Evolutionary conservation across 2,329 filamentous ascomycete species (phyloP).

Genomic region (Penicillium sp.): DNA sequence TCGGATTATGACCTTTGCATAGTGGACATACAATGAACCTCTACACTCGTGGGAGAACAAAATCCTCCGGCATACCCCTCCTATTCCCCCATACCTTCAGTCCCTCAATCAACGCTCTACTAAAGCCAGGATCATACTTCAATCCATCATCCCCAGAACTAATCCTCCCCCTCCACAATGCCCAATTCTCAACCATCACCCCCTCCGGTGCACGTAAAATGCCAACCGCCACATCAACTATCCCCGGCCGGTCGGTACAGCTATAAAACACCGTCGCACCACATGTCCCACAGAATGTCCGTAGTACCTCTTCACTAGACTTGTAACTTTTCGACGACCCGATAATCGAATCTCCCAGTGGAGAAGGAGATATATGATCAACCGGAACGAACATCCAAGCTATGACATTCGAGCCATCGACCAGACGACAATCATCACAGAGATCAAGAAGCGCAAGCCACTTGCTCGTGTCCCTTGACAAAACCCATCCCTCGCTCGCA

Average conservation of each 20-base stretch:
- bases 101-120: slow-evolving; percentile 18
- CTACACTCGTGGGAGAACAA: slow-evolving; percentile 4
- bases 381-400: slow-evolving; percentile 46
- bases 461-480: slow-evolving; percentile 17
- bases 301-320: slow-evolving; percentile 37
- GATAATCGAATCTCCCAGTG: slow-evolving; percentile 24
- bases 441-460: slow-evolving; percentile 30
- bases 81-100: slow-evolving; percentile 22
- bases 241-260: slow-evolving; percentile 33
- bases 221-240: slow-evolving; percentile 48
- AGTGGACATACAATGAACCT: background rate
- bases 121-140: slow-evolving; percentile 24
- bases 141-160: slow-evolving; percentile 18
- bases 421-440: slow-evolving; percentile 44
- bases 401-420: slow-evolving; percentile 40
- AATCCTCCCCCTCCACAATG: slow-evolving; percentile 44
- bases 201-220: slow-evolving; percentile 42
- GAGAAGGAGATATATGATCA: slow-evolving; percentile 35
- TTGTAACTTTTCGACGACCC: slow-evolving; percentile 43
- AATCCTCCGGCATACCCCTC: slow-evolving; percentile 17
- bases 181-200: slow-evolving; percentile 44
- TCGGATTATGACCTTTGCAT: background rate
- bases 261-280: slow-evolving; percentile 47
- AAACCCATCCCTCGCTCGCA: slow-evolving; percentile 18
- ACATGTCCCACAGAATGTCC: slow-evolving; percentile 49